A percentile compares a stretch with the other conserved stretches of the same genome.
These are phyloP conservation scores for Domatiomyces catenatus DNA, from an alignment of 2,329 filamentous ascomycete genomes.

Conservation along the genomic window DNA sequence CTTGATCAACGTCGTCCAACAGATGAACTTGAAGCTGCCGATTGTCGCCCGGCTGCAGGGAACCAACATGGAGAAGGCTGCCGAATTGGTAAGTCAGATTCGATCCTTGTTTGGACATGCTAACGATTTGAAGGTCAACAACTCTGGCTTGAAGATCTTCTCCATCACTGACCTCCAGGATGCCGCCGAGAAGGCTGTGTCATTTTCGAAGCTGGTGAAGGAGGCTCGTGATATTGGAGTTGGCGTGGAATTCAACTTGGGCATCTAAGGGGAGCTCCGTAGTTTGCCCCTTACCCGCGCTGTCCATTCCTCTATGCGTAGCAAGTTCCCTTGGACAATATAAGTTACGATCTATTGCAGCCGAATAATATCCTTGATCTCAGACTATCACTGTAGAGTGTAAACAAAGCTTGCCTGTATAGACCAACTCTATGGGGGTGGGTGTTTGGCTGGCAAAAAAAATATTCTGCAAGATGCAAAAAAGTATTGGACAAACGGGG, in stretches of 20 bases:
- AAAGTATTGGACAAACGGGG: slow-evolving; percentile 21
- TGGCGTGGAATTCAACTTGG: slow-evolving; percentile 84
- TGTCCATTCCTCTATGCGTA: neutral
- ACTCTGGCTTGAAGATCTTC: slow-evolving; percentile 98
- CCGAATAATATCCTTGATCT: neutral
- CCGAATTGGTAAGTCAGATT: slow-evolving; percentile 48
- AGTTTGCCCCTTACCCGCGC: neutral
- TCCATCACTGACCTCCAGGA: slow-evolving; percentile 95
- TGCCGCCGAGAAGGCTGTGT: slow-evolving; percentile 93
- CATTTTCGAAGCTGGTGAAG: slow-evolving; percentile 99
- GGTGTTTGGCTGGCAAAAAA: neutral
- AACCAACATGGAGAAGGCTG: slow-evolving; percentile 92
- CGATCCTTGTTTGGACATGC: neutral
- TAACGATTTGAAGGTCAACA: slow-evolving; percentile 53
- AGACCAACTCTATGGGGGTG: no score
- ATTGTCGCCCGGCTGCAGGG: slow-evolving; percentile 96
- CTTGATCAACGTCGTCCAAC: slow-evolving; percentile 84
- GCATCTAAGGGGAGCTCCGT: slow-evolving; percentile 49
- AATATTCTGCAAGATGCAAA: slow-evolving; percentile 6
- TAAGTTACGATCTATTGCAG: neutral
- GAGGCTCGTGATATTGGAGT: slow-evolving; percentile 96
- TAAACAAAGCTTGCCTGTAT: no score
- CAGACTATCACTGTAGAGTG: neutral
- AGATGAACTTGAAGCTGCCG: slow-evolving; percentile 88
- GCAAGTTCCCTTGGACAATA: neutral